phyloP scores from a whole-genome alignment of 352 stramenopile genomes.

The Phytophthora pisi region DNA sequence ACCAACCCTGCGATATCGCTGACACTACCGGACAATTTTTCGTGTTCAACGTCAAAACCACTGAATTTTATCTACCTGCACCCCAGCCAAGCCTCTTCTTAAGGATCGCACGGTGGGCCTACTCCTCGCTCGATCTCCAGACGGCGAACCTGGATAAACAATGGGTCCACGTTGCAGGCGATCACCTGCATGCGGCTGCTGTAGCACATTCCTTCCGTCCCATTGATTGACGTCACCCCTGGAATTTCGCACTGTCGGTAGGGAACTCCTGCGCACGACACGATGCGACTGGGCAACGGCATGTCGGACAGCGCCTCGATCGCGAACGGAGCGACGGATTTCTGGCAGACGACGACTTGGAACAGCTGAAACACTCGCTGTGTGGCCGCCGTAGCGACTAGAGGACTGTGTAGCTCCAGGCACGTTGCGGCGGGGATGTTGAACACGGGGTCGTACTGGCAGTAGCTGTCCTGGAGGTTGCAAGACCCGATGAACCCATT shows the following conservation, averaged over 20 bases:
- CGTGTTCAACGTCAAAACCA: background rate
- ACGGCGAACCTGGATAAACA: slow-evolving; percentile 19
- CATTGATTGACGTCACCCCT: slow-evolving; percentile 11
- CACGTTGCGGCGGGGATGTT: slow-evolving; percentile 19
- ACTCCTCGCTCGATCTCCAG: slow-evolving; percentile 23
- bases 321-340: slow-evolving; percentile 12
- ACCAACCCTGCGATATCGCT: background rate
- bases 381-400: slow-evolving; percentile 13
- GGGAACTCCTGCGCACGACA: slow-evolving; percentile 16
- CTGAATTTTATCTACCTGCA: slow-evolving; percentile 6
- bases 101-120: slow-evolving; percentile 5
- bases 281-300: slow-evolving; percentile 6
- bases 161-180: slow-evolving; percentile 23
- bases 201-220: slow-evolving; percentile 28
- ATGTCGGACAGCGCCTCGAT: slow-evolving; percentile 17
- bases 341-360: slow-evolving; percentile 15
- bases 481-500: slow-evolving; percentile 29
- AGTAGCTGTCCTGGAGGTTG: slow-evolving; percentile 22
- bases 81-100: slow-evolving; percentile 29
- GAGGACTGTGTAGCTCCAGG: slow-evolving; percentile 9
- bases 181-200: slow-evolving; percentile 36
- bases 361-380: slow-evolving; percentile 15
- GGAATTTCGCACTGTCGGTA: slow-evolving; percentile 32
- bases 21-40: background rate
- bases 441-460: slow-evolving; percentile 6